Evolutionary conservation across 202 grass and related monocot genomes (phyloP).

Genomic region (Bolboschoenoplectus hybrid): DNA sequence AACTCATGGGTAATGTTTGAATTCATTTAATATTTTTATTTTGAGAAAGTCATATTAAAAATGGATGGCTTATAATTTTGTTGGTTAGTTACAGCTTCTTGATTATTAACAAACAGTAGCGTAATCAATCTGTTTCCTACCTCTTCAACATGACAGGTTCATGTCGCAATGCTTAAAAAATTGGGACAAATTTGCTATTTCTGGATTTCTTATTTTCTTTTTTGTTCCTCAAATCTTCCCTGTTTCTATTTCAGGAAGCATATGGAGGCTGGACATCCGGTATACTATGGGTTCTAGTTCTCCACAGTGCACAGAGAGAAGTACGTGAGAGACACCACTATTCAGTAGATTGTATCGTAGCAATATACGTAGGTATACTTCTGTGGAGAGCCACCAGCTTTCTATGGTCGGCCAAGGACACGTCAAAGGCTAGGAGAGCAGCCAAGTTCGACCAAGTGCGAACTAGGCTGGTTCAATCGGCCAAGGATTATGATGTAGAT

Average conservation of each 20-base stretch:
- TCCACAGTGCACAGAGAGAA: constrained; percentile 88
- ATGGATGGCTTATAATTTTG: neutral
- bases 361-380: constrained; percentile 82
- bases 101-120: neutral
- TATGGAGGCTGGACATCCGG: constrained; percentile 89
- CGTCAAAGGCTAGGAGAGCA: constrained; percentile 47
- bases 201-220: neutral
- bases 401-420: constrained; percentile 68
- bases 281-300: constrained; percentile 67
- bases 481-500: constrained; percentile 78
- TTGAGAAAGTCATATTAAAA: neutral
- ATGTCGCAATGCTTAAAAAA: constrained; percentile 2
- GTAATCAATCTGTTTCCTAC: neutral
- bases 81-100: constrained; percentile 9
- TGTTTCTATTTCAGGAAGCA: constrained; percentile 66
- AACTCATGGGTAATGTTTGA: neutral
- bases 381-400: constrained; percentile 83
- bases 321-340: constrained; percentile 84
- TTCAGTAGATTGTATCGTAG: constrained; percentile 74
- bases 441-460: constrained; percentile 68
- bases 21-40: neutral
- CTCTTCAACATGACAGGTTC: neutral
- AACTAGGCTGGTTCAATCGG: constrained; percentile 55
- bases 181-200: neutral
- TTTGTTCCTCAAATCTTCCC: neutral